Percentiles rank a stretch among this genome's conserved stretches.
Evolutionary conservation across 768 basidiomycete species (phyloP).

Genomic region (Termitomyces eurrhizus): DNA sequence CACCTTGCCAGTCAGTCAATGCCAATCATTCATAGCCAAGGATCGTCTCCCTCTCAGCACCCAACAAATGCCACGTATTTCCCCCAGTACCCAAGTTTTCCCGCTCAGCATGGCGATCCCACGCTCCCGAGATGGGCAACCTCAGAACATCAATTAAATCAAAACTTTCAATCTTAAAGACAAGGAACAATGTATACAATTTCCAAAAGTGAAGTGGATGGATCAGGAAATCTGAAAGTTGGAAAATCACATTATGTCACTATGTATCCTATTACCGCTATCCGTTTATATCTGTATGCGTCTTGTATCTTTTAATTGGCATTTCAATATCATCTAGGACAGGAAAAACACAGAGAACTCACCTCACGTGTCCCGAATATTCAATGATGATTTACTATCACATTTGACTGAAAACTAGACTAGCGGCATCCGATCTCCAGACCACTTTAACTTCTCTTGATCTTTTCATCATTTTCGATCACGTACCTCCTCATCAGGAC

Average conservation of each 20-base stretch:
- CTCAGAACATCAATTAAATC: constrained; percentile 19
- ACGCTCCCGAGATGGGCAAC: constrained; percentile 18
- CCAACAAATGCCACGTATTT: constrained; percentile 17
- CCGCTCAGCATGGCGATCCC: constrained; percentile 3
- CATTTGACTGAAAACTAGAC: constrained; percentile 1
- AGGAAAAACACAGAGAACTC: background rate
- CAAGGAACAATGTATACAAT: background rate
- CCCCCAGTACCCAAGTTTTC: constrained; percentile 13
- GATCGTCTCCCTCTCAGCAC: background rate
- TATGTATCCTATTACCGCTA: background rate
- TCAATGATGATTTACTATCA: background rate
- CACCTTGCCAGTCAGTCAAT: background rate
- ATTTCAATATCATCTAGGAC: background rate
- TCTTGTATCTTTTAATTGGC: background rate
- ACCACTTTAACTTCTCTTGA: background rate
- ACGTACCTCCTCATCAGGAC: background rate
- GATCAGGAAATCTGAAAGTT: background rate
- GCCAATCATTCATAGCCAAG: background rate
- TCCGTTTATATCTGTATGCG: background rate
- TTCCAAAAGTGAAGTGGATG: background rate
- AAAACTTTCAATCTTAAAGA: constrained; percentile 10
- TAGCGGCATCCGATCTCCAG: background rate
- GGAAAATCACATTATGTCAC: constrained; percentile 6
- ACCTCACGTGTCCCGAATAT: too few species aligned
- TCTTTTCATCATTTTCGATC: background rate